These are phyloP conservation scores for Cyberlindnera misumaiensis DNA, from an alignment of 805 yeast species.

Conservation along the genomic window DNA sequence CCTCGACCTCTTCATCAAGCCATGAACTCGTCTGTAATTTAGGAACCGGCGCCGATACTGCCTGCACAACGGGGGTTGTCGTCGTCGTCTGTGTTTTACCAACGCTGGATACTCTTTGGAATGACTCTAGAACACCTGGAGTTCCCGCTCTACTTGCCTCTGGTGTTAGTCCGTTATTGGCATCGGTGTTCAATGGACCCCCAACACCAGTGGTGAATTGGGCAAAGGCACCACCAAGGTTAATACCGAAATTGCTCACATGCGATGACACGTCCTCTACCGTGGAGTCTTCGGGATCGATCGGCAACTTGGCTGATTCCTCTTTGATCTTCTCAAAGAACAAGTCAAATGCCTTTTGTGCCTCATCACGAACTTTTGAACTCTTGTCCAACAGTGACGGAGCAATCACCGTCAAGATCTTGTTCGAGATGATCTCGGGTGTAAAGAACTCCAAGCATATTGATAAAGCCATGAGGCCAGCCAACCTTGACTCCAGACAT, in stretches of 20 bases:
- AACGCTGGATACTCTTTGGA: conserved; percentile 2
- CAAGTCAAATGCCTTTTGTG: conserved; percentile 57
- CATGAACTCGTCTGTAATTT: conserved; percentile 8
- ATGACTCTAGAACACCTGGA: conserved; percentile 14
- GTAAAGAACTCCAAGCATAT: conserved; percentile 58
- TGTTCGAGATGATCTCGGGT: conserved; percentile 71
- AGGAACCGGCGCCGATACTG: conserved; percentile 2
- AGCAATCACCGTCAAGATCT: conserved; percentile 77
- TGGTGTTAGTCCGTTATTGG: conserved; percentile 7
- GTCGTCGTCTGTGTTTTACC: not conserved
- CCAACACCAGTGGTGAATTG: conserved; percentile 19
- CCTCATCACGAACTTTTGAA: conserved; percentile 61
- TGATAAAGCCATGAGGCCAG: conserved; percentile 70
- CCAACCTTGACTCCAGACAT: conserved; percentile 63
- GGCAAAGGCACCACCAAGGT: conserved; percentile 15
- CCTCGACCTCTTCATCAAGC: conserved; percentile 9
- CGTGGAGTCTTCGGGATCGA: conserved; percentile 21
- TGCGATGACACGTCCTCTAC: conserved; percentile 21
- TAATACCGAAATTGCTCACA: conserved; percentile 20
- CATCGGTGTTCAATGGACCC: conserved; percentile 16
- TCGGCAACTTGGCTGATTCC: conserved; percentile 35
- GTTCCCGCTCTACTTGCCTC: conserved; percentile 15
- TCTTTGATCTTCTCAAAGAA: conserved; percentile 49
- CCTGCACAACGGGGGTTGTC: not conserved
- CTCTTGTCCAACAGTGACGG: conserved; percentile 77